phyloP scores from a whole-genome alignment of 139 green algal species.

The Yamagishiella unicocca region DNA sequence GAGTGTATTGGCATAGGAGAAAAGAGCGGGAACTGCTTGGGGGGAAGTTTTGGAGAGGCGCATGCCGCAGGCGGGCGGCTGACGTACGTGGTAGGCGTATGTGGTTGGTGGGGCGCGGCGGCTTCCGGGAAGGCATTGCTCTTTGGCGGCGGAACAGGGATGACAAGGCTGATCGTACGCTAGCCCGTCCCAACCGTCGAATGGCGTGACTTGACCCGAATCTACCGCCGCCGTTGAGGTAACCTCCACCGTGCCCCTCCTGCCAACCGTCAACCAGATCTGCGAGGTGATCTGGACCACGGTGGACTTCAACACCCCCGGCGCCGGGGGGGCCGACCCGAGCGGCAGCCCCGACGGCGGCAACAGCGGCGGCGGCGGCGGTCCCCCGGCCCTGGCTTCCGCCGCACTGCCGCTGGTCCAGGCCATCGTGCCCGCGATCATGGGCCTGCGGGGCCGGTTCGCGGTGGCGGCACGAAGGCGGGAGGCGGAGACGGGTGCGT shows the following conservation, averaged over 20 bases:
- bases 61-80: too few relatives aligned
- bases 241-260: not conserved
- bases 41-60: too few relatives aligned
- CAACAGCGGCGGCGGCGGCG: not conserved
- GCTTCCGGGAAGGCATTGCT: too few relatives aligned
- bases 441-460: slow-evolving; percentile 86
- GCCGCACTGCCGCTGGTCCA: slow-evolving; percentile 79
- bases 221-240: too few relatives aligned
- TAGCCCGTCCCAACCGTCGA: too few relatives aligned
- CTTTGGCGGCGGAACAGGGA: too few relatives aligned
- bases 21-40: too few relatives aligned
- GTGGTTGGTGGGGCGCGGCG: too few relatives aligned
- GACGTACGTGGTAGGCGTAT: too few relatives aligned
- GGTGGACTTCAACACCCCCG: slow-evolving; percentile 51
- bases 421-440: slow-evolving; percentile 81
- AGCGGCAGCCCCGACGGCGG: not conserved
- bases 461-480: slow-evolving; percentile 53
- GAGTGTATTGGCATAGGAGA: not conserved
- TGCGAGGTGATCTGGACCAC: slow-evolving; percentile 80
- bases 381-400: slow-evolving; percentile 36
- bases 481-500: slow-evolving; percentile 38
- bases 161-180: too few relatives aligned
- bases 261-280: slow-evolving; percentile 12
- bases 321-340: not conserved
- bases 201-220: too few relatives aligned